A percentile compares a stretch with the other conserved stretches of the same genome.
phyloP scores from a whole-genome alignment of 192 early-diverging fungal genomes.

The Chytriomyces sp. region DNA sequence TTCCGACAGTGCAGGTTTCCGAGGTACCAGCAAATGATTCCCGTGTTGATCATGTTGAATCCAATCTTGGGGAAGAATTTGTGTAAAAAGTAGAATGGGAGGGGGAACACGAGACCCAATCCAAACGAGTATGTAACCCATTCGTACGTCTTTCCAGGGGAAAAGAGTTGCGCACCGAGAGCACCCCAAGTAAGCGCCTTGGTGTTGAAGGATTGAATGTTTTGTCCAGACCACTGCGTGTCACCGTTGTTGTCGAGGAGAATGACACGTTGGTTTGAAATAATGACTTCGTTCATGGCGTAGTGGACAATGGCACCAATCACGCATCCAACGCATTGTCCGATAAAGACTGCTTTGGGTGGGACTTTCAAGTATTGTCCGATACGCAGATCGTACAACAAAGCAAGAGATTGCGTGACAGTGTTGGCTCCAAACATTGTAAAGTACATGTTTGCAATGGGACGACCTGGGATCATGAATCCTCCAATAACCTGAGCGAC shows the following conservation, averaged over 20 bases:
- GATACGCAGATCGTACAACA: conserved; percentile 60
- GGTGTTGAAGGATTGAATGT: conserved; percentile 67
- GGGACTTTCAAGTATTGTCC: conserved; percentile 50
- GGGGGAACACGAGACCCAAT: conserved; percentile 57
- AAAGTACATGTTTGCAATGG: conserved; percentile 72
- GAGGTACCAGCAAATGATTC: conserved; percentile 63
- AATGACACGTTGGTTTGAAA: conserved; percentile 16
- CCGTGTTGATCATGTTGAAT: conserved; percentile 71
- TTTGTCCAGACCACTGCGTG: conserved; percentile 70
- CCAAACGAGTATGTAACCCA: conserved; percentile 51
- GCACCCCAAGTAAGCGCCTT: conserved; percentile 83
- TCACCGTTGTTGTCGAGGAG: conserved; percentile 45
- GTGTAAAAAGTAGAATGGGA: conserved; percentile 71
- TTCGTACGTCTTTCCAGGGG: conserved; percentile 65
- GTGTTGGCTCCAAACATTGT: conserved; percentile 71
- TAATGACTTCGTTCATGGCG: conserved; percentile 15
- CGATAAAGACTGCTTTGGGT: conserved; percentile 75
- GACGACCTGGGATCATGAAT: conserved; percentile 53
- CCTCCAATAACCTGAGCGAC: conserved; percentile 21
- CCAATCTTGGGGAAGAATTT: conserved; percentile 69
- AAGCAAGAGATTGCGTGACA: conserved; percentile 63
- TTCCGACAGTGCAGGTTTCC: conserved; percentile 47
- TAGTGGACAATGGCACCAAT: conserved; percentile 45
- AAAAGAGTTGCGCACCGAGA: conserved; percentile 62
- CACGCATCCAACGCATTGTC: conserved; percentile 75